Base-by-base conservation (phyloP, 768 basidiomycete genomes). In the Strobilomyces confusus region DNA sequence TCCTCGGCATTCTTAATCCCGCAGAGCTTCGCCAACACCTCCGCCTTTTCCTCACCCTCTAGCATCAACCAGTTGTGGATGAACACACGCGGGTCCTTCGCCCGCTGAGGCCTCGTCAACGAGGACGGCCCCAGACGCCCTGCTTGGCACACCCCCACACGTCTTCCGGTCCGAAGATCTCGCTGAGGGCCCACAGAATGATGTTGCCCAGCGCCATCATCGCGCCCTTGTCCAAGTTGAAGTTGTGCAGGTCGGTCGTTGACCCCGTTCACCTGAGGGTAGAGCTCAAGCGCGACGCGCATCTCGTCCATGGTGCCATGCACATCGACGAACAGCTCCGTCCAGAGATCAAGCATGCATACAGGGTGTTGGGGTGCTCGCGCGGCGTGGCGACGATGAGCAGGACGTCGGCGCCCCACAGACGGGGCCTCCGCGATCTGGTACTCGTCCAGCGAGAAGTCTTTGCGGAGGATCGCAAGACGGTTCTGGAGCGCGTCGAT, bases 251-350 rank as follows among this genome's bases (percentile, higher is more conserved):
- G 70, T 99, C 97, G 84, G 72, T 99, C 98, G 74, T 99, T 99
- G 50, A 99, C 94, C 4, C 97, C 97, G 55, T 98, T 90, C 55
- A 98, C 87, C 63, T 89, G 92, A 22, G 95, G 84, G 12, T 87
- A 87, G 33, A 98, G 79, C 14, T 83, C 81, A 33, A 98, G 80
- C 9, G 95, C 97, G 33, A 84, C 67, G 54, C 83, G 80, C 84
- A 99, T 93, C 74, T 99, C 97, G 34, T 78, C 80, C 8, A 87
- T 83, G 61, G 94, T 98, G 75, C n/a, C n/a, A n/a, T 98, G 98
- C 46, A 99, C 95, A 72, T 99, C 97, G 17, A 99, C 97, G 38
- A 99, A 79, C 0, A 97, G 95, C 68, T 99, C 97, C 92, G 98
- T 98, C 13, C 94, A 94, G 14, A 80, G 44, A 83, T 61, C 15